phyloP scores from a whole-genome alignment of 1,284 basidiomycete species.

The Phellopilus nigrolimitatus region DNA sequence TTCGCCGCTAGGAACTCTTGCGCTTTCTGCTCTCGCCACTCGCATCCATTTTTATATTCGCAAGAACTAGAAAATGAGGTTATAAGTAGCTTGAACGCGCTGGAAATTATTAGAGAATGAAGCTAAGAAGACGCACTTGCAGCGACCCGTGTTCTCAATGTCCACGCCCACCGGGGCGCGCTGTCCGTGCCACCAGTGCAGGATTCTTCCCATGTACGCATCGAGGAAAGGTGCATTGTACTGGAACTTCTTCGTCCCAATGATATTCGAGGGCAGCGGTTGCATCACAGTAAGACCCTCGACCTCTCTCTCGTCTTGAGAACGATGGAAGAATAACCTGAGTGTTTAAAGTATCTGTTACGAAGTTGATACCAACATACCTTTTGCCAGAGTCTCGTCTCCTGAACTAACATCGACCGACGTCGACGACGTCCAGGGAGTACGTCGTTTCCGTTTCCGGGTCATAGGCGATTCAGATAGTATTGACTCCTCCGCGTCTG shows the following conservation, averaged over 20 bases:
- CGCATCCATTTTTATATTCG: slow-evolving; percentile 75
- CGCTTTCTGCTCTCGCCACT: slow-evolving; percentile 76
- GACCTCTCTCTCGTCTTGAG: background rate
- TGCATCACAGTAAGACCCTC: slow-evolving; percentile 16
- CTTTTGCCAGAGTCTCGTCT: too few species aligned
- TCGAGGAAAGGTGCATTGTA: slow-evolving; percentile 58
- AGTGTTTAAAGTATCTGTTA: too few species aligned
- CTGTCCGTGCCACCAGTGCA: slow-evolving; percentile 73
- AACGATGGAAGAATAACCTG: too few species aligned
- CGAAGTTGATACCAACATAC: too few species aligned
- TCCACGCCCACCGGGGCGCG: slow-evolving; percentile 66
- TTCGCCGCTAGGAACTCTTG: slow-evolving; percentile 32
- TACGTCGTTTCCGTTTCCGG: too few species aligned
- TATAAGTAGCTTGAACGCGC: background rate
- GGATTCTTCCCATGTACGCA: slow-evolving; percentile 47
- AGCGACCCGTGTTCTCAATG: slow-evolving; percentile 55
- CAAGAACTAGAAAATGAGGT: slow-evolving; percentile 49
- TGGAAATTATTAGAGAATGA: slow-evolving; percentile 17
- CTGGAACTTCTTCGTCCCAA: slow-evolving; percentile 62
- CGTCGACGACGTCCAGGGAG: too few species aligned
- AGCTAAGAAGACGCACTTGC: slow-evolving; percentile 48
- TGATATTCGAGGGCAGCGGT: slow-evolving; percentile 39
- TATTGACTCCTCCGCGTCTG: too few species aligned
- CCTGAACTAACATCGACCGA: too few species aligned
- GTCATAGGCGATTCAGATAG: too few species aligned